Percentiles rank a stretch among this genome's conserved stretches.
Evolutionary conservation across 192 early-diverging fungal genomes (phyloP).

Genomic region (Backusella mclennaniae): DNA sequence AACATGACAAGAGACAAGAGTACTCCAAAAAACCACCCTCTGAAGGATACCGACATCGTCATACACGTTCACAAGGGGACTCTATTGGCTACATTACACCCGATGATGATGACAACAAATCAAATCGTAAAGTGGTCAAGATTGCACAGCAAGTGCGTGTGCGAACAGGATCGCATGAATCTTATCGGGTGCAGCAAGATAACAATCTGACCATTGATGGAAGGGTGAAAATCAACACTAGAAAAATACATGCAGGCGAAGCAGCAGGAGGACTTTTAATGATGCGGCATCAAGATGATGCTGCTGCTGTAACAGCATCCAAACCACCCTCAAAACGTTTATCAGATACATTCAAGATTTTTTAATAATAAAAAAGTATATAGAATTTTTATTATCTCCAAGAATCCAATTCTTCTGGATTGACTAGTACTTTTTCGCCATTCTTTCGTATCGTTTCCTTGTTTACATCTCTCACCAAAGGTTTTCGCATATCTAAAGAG

Average conservation of each 20-base stretch:
- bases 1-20: neutral
- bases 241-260: constrained; percentile 22
- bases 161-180: constrained; percentile 24
- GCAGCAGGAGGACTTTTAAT: constrained; percentile 33
- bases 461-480: constrained; percentile 77
- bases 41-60: constrained; percentile 15
- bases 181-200: constrained; percentile 5
- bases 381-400: constrained; percentile 21
- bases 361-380: neutral
- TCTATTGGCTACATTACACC: constrained; percentile 15
- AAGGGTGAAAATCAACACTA: neutral
- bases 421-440: constrained; percentile 49
- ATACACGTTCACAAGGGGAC: constrained; percentile 24
- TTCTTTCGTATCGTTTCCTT: constrained; percentile 58
- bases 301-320: neutral
- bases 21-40: neutral
- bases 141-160: constrained; percentile 22
- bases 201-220: neutral
- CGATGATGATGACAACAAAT: neutral
- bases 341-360: constrained; percentile 1
- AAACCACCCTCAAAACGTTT: neutral
- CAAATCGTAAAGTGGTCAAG: constrained; percentile 19
- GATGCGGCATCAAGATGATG: constrained; percentile 25
- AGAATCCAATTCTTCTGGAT: constrained; percentile 46
- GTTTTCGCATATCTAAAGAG: constrained; percentile 90